Evolutionary conservation across 768 basidiomycete genomes (phyloP).

Genomic region (Lentinus tigrinus): DNA sequence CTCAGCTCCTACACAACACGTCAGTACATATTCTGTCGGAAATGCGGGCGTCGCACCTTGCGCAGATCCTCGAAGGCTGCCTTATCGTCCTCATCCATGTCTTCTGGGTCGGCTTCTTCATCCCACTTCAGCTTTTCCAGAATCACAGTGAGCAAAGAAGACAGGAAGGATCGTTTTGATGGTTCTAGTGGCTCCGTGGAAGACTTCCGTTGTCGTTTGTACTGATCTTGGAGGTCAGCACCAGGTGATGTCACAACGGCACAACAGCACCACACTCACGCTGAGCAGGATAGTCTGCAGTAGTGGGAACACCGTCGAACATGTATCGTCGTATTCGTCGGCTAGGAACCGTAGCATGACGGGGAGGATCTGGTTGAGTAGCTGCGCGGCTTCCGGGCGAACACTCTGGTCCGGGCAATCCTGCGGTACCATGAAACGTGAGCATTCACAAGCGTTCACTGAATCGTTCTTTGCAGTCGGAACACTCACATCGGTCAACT

Average conservation of each 20-base stretch:
- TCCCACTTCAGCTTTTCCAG: constrained; percentile 92
- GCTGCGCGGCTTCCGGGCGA: constrained; percentile 58
- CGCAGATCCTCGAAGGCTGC: constrained; percentile 82
- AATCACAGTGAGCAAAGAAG: constrained; percentile 72
- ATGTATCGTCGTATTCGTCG: constrained; percentile 88
- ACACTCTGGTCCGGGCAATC: constrained; percentile 60
- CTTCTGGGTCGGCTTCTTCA: constrained; percentile 71
- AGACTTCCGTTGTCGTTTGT: constrained; percentile 71
- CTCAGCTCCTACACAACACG: constrained; percentile 66
- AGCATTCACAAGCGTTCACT: neutral
- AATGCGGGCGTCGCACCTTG: constrained; percentile 50
- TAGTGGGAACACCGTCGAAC: constrained; percentile 80
- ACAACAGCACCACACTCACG: constrained; percentile 44
- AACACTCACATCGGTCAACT: constrained; percentile 72
- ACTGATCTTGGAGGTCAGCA: constrained; percentile 42
- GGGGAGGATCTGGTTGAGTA: constrained; percentile 71
- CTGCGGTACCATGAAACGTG: constrained; percentile 33
- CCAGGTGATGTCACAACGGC: neutral
- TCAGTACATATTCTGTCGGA: neutral
- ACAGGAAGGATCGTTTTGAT: constrained; percentile 72
- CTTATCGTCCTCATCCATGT: constrained; percentile 86
- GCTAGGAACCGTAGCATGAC: constrained; percentile 86
- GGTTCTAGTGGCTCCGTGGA: constrained; percentile 63
- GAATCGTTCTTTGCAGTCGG: neutral
- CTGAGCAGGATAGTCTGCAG: constrained; percentile 70